A percentile compares a stretch with the other conserved stretches of the same genome.
phyloP scores from a whole-genome alignment of 805 yeast species.

The Lipomyces kockii region DNA sequence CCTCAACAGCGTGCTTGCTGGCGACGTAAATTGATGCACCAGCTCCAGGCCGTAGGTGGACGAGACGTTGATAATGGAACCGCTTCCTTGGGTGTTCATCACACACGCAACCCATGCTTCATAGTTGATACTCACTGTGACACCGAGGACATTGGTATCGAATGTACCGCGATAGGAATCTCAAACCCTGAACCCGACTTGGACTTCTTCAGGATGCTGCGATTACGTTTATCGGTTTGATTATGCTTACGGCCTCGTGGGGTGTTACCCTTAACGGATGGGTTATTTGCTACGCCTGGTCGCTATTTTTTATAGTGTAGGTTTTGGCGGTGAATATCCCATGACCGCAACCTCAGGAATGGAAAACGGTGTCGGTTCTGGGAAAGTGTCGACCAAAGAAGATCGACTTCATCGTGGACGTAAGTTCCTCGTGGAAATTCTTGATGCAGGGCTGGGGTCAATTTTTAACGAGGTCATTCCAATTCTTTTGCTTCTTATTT shows the following conservation, averaged over 20 bases:
- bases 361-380: slow-evolving; percentile 52
- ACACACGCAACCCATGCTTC: no score
- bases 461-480: slow-evolving; percentile 44
- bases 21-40: no score
- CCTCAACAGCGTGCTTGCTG: no score
- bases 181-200: no score
- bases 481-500: slow-evolving; percentile 39
- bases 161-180: no score
- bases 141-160: no score
- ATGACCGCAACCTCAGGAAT: slow-evolving; percentile 65
- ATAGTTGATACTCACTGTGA: no score
- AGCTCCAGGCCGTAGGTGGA: no score
- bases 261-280: slow-evolving; percentile 60
- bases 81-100: no score
- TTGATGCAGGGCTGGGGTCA: slow-evolving; percentile 47
- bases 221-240: slow-evolving; percentile 60
- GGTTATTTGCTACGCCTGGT: slow-evolving; percentile 55
- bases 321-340: slow-evolving; percentile 73
- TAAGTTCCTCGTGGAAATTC: slow-evolving; percentile 46
- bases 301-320: slow-evolving; percentile 56
- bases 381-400: slow-evolving; percentile 39
- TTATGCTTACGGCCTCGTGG: slow-evolving; percentile 63
- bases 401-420: slow-evolving; percentile 50
- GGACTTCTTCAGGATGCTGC: slow-evolving; percentile 62
- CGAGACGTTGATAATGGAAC: no score